A percentile compares a stretch with the other conserved stretches of the same genome.
These are phyloP conservation scores for Fusarium graminum DNA, from an alignment of 2,329 filamentous ascomycete genomes.

Conservation along the genomic window DNA sequence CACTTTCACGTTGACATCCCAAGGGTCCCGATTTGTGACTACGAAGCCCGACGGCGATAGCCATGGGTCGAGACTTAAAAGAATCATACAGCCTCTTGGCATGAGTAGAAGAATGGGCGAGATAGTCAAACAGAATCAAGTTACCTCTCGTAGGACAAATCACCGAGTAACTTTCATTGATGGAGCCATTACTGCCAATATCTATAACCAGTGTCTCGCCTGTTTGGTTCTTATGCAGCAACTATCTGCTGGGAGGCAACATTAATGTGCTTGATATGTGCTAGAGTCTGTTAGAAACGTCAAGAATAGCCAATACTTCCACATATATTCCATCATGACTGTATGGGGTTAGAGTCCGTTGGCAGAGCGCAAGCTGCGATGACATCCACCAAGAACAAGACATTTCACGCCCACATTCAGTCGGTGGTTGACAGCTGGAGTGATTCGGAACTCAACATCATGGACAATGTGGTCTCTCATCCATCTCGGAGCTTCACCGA, in stretches of 20 bases:
- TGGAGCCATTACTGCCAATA: too few relatives aligned
- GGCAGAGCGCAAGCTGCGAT: background rate
- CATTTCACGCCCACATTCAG: background rate
- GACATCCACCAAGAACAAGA: background rate
- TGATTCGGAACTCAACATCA: constrained; percentile 1
- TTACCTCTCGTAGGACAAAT: background rate
- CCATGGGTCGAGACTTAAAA: background rate
- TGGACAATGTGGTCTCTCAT: background rate
- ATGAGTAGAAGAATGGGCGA: background rate
- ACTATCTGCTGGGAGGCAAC: too few relatives aligned
- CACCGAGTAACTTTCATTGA: too few relatives aligned
- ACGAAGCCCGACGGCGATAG: background rate
- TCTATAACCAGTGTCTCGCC: background rate
- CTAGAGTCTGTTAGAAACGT: background rate
- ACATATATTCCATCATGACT: background rate
- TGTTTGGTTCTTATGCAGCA: background rate
- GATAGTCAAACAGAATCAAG: too few relatives aligned
- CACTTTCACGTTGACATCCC: background rate
- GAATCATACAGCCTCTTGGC: background rate
- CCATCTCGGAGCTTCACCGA: constrained; percentile 38
- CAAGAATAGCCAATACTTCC: constrained; percentile 2
- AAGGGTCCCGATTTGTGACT: background rate
- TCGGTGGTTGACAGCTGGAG: constrained; percentile 1
- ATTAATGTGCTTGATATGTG: background rate
- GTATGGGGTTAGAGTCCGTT: background rate